Base-by-base conservation (phyloP, 106 monocot species). In the Chionographis japonica region DNA sequence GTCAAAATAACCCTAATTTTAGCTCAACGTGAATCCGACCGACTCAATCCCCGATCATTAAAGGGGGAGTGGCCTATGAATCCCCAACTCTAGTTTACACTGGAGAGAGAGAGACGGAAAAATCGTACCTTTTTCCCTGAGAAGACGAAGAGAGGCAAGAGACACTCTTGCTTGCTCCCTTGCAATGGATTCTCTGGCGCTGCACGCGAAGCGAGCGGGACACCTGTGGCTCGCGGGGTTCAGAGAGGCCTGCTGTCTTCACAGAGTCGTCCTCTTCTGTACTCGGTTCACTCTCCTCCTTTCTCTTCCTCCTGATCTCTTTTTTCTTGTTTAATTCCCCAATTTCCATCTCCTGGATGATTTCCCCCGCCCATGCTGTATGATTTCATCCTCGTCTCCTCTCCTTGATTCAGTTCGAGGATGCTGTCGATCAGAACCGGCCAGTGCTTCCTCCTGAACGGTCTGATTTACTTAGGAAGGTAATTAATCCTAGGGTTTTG, bases 361-460 rank as follows among this genome's bases (percentile, higher is more conserved):
- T 8, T 18, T 49, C 4, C 27, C 11, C 56, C 12, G n/a, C n/a
- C 11, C 17, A 2, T 38, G 14, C 8, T n/a, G 57, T 17, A 6
- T 58, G 17, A 54, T 2, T 9, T 52, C 10, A 72, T 38, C 12
- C 59, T 68, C 14, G 3, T 4, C 58, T 12, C 37, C 37, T 49
- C 77, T 63, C 1, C 27, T 27, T 27, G 61, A 14, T 73, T 38
- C 73, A 98, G 98, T n/a, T 98, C 98, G 72, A 81, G 73, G 78
- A 62, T 60, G 64, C 78, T 98, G 35, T 68, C 68, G 69, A 71
- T 81, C 27, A 83, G 90, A 63, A 90, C 83, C 15, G 87, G 88
- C 18, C 98, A 98, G 75, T 98, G 98, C 74, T 98, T 98, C 46
- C 87, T 98, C 52, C 54, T 98, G 51, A 98, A 98, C 73, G 98